A percentile compares a stretch with the other conserved stretches of the same genome.
These are phyloP conservation scores for Cryptococcus jaspeensis DNA, from an alignment of 1,284 basidiomycete genomes.

Conservation along the genomic window DNA sequence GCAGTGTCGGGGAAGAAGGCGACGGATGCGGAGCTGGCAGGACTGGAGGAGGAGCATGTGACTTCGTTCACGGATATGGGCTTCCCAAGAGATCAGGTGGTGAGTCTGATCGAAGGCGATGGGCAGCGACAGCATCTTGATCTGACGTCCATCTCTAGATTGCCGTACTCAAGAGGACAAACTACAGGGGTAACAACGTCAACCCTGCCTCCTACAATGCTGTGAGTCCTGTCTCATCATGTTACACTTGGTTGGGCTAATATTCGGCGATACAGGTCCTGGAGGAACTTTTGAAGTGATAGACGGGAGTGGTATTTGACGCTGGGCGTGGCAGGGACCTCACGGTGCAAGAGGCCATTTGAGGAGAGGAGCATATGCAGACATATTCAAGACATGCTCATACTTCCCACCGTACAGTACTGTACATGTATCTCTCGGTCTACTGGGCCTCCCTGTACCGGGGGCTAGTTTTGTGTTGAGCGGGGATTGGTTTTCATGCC, in stretches of 20 bases:
- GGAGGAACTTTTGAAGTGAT: constrained; percentile 46
- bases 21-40: constrained; percentile 52
- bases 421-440: too few species aligned
- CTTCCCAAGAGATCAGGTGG: constrained; percentile 50
- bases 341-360: too few species aligned
- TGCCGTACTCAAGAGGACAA: constrained; percentile 78
- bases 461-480: background rate
- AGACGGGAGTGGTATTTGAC: background rate
- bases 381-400: too few species aligned
- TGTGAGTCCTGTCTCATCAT: constrained; percentile 30
- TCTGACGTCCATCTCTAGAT: constrained; percentile 57
- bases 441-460: too few species aligned
- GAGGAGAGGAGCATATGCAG: too few species aligned
- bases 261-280: too few species aligned
- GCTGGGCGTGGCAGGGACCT: too few species aligned
- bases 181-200: constrained; percentile 70
- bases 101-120: constrained; percentile 23
- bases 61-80: constrained; percentile 55
- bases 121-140: background rate
- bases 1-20: constrained; percentile 22
- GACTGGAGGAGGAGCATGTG: constrained; percentile 54
- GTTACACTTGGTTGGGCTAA: too few species aligned
- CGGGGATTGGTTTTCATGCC: background rate
- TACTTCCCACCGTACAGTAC: too few species aligned
- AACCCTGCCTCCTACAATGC: constrained; percentile 38